Base-by-base conservation (phyloP, 108 stramenopile genomes). In the Phaeodactylum tricornutum region DNA sequence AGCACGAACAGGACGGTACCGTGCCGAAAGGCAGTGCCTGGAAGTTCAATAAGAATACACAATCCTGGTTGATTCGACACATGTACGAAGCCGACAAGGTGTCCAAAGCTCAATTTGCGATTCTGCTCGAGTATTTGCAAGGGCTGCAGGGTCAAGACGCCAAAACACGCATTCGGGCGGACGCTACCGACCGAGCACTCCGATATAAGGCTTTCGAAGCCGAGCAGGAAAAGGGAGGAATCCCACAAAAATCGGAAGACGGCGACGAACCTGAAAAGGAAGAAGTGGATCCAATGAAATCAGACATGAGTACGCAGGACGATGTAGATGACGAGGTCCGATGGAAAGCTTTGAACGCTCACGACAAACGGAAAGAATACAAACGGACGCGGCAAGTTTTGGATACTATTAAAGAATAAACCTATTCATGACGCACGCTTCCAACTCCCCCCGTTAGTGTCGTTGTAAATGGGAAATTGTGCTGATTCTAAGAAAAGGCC, bases 11-110 rank as follows among this genome's bases (percentile, higher is more conserved):
- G 9, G 59, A 40, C 15, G 44, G 43, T 14, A 30, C 57, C 15
- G 26, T n/a, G n/a, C n/a, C 15, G 29, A 28, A 49, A 34, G 11
- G 15, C 25, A 33, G 23, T 6, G 16, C 44, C 4, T 94, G 93
- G 93, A 94, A 91, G 71, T 94, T 94, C 71, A 89, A 89, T 54
- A 94, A 94, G 56, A 94, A 94, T 53, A 92, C 87, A 1, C 93
- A 94, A 66, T 79, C 87, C 26, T 94, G 93, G 93, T 55, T 94
- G 0, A 71, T 92, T 15, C 64, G 89, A 16, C 84, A 92, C 59
- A 83, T 92, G 87, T 94, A 85, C 67, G 69, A 87, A 30, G 74
- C 64, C 14, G 82, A 81, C n/a, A 77, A 75, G 50, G 74, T 91
- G 3, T 32, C 63, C 35, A 91, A 91, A 55, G n/a, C 57, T 0